Base-by-base conservation (phyloP, 139 green algal genomes). In the Auxenochlorella pyrenoidosa region DNA sequence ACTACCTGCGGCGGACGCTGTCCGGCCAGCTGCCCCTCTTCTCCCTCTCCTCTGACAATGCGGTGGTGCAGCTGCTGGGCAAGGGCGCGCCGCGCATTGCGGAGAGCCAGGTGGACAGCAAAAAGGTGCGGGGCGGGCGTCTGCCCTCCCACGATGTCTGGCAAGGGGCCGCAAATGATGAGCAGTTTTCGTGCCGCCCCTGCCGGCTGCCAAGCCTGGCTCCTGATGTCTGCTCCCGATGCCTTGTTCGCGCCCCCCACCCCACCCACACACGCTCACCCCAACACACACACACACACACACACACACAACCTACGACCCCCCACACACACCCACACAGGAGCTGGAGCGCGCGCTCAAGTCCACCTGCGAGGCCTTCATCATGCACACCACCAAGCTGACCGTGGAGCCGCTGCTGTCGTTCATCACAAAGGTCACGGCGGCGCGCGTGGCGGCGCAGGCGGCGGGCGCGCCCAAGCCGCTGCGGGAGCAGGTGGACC, bases 291-390 rank as follows among this genome's bases (percentile, higher is more conserved):
- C 73, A 32, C 94, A 90, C 88, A 97, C 97, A 89, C 97, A 97
- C 65, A 38, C n/a, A 43, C 78, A 72, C 54, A 84, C 22, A 18
- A n/a, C 54, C 54, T 63, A 8, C 22, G 54, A 8, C 54, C 54
- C 18, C 15, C 54, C 16, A 8, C 18, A 2, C 54, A 4, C 73
- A 32, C 94, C 91, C 88, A 97, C 97, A 89, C 97, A 97, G 91
- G 96, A 99, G 85, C 91, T 99, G 83, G 97, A 99, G 92, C 96
- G 97, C 92, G 88, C 92, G 85, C 91, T 99, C 60, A 99, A 98
- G 93, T 81, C 86, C 21, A 92, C 88, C 78, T 99, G 97, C 88
- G 97, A 99, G 93, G 87, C 91, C 19, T 96, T 97, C 90, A 99
- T 99, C 94, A 98, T 99, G 96, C 92, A 92, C 5, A 86, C 95